phyloP scores from a whole-genome alignment of 2,329 filamentous ascomycete genomes.

The Pseudogymnoascus sp. region DNA sequence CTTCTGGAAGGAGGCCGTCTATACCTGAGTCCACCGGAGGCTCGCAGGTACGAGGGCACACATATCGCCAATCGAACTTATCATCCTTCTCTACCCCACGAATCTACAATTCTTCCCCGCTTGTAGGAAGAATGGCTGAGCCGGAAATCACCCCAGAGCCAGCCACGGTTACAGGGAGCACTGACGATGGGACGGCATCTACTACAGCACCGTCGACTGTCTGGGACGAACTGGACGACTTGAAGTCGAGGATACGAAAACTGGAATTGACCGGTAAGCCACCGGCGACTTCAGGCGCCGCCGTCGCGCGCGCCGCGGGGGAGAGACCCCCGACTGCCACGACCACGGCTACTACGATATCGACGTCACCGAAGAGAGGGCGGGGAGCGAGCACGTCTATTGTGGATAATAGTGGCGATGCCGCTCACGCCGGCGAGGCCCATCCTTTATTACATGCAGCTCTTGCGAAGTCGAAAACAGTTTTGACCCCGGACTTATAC shows the following conservation, averaged over 20 bases:
- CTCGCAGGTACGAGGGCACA: slow-evolving; percentile 16
- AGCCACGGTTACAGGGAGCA: slow-evolving; percentile 53
- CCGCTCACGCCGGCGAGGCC: slow-evolving; percentile 44
- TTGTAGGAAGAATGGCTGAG: slow-evolving; percentile 44
- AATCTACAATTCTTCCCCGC: slow-evolving; percentile 49
- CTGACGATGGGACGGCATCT: slow-evolving; percentile 73
- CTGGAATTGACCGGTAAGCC: slow-evolving; percentile 86
- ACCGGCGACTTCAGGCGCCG: slow-evolving; percentile 73
- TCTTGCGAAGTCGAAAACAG: slow-evolving; percentile 66
- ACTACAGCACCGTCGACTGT: slow-evolving; percentile 87
- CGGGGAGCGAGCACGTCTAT: slow-evolving; percentile 44
- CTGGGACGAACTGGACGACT: slow-evolving; percentile 94
- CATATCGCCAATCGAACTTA: slow-evolving; percentile 29
- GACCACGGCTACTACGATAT: slow-evolving; percentile 84
- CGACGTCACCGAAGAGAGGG: slow-evolving; percentile 75
- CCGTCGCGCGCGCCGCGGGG: slow-evolving; percentile 54
- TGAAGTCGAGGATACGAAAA: slow-evolving; percentile 87
- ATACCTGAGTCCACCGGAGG: neutral
- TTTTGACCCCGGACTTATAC: slow-evolving; percentile 67
- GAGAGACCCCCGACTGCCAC: slow-evolving; percentile 87
- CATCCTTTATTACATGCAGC: slow-evolving; percentile 78
- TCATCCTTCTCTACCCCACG: slow-evolving; percentile 26
- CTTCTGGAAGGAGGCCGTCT: neutral
- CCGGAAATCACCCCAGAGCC: slow-evolving; percentile 35
- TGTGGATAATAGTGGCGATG: slow-evolving; percentile 38